Conservation (phyloP, 495 filamentous ascomycete genomes). For the Penicillium taxi region DNA sequence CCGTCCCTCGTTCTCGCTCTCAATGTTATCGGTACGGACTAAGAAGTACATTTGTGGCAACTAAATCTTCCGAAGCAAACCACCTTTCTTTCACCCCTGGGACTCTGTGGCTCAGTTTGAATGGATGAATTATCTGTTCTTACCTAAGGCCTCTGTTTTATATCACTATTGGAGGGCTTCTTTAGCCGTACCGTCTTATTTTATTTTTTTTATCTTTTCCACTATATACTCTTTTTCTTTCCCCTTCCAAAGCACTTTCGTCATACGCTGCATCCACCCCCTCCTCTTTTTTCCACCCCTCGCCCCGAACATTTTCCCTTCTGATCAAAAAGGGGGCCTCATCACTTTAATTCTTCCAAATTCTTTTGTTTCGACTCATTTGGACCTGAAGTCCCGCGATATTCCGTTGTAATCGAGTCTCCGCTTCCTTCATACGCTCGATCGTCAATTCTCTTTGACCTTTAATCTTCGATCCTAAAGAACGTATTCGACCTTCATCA, state of each 20-base stretch:
- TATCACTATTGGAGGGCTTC: slow-evolving; percentile 19
- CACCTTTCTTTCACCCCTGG: slow-evolving; percentile 7
- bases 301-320: slow-evolving; percentile 13
- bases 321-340: slow-evolving; percentile 9
- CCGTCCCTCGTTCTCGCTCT: slow-evolving; percentile 11
- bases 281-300: slow-evolving; percentile 21
- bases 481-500: background rate
- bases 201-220: slow-evolving; percentile 13
- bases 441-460: too few species aligned
- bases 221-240: slow-evolving; percentile 14
- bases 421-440: slow-evolving; percentile 9
- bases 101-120: slow-evolving; percentile 20
- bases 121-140: background rate
- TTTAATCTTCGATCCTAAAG: too few species aligned
- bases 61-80: slow-evolving; percentile 17
- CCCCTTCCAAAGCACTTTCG: slow-evolving; percentile 11
- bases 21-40: too few species aligned
- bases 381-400: too few species aligned
- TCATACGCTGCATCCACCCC: slow-evolving; percentile 14
- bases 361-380: background rate
- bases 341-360: too few species aligned
- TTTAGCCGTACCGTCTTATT: slow-evolving; percentile 20
- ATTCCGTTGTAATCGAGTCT: slow-evolving; percentile 7
- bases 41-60: slow-evolving; percentile 19
- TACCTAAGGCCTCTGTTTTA: slow-evolving; percentile 5